Evolutionary conservation across 2,329 filamentous ascomycete genomes (phyloP).

Genomic region (Ceratocystis destructans): DNA sequence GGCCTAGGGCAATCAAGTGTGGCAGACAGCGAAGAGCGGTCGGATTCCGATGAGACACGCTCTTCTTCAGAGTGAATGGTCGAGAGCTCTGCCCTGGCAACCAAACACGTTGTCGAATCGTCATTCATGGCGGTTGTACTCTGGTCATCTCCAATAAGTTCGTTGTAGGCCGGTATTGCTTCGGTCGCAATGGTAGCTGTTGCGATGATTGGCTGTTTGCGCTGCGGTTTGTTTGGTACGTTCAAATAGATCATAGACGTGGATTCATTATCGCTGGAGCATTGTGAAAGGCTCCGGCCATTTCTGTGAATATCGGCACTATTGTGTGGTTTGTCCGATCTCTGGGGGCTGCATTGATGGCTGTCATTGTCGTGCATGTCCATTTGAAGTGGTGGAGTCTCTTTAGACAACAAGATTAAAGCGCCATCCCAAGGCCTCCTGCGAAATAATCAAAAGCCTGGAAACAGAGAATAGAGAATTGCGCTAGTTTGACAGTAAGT

Average conservation of each 20-base stretch:
- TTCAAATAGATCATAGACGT: background rate
- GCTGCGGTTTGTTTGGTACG: background rate
- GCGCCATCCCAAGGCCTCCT: background rate
- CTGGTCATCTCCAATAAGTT: background rate
- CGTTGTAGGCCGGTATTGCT: background rate
- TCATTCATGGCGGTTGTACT: background rate
- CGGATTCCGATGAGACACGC: conserved; percentile 9
- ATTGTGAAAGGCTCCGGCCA: background rate
- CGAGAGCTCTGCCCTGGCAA: background rate
- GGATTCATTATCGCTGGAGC: background rate
- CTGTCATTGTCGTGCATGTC: background rate
- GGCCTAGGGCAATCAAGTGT: background rate
- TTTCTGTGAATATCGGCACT: conserved; percentile 1
- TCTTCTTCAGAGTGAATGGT: conserved; percentile 13
- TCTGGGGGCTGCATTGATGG: background rate
- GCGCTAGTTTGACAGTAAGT: background rate
- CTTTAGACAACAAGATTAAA: background rate
- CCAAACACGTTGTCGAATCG: background rate
- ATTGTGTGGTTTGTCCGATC: conserved; percentile 7
- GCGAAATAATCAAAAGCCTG: background rate
- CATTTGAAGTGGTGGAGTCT: background rate
- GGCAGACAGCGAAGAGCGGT: background rate
- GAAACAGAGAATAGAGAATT: background rate
- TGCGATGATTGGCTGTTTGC: background rate
- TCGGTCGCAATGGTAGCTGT: background rate